A percentile compares a stretch with the other conserved stretches of the same genome.
phyloP scores from a whole-genome alignment of 2,329 filamentous ascomycete species.

The Cercospora brassicicola region DNA sequence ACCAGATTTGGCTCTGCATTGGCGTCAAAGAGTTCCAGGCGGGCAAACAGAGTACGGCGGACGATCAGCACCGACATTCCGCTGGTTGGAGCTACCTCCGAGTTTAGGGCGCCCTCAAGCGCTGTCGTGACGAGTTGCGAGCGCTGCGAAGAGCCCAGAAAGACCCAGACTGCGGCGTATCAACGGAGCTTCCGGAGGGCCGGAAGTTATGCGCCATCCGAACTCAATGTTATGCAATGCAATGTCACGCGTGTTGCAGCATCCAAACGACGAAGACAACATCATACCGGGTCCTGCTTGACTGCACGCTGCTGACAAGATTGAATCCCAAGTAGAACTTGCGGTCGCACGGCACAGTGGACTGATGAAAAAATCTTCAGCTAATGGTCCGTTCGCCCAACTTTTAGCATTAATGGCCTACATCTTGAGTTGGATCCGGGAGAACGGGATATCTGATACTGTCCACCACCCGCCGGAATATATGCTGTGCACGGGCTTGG shows the following conservation, averaged over 20 bases:
- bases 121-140: not conserved
- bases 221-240: not conserved
- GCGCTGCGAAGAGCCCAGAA: not conserved
- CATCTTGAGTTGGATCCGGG: not conserved
- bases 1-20: not conserved
- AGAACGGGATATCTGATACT: not conserved
- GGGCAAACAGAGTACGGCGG: not conserved
- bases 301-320: not conserved
- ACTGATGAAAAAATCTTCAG: not conserved
- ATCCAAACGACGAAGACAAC: not conserved
- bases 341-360: not conserved
- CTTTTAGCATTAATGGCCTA: too few species aligned
- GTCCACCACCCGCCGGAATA: not conserved
- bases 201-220: not conserved
- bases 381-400: too few species aligned
- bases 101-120: not conserved
- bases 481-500: not conserved
- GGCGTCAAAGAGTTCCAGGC: not conserved
- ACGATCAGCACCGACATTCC: not conserved
- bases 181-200: not conserved
- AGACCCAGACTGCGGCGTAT: not conserved
- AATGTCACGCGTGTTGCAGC: not conserved
- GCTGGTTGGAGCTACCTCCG: not conserved
- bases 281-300: not conserved
- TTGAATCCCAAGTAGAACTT: not conserved